Evolutionary conservation across 768 basidiomycete genomes (phyloP).

Genomic region (Crassisporium funariophilum): DNA sequence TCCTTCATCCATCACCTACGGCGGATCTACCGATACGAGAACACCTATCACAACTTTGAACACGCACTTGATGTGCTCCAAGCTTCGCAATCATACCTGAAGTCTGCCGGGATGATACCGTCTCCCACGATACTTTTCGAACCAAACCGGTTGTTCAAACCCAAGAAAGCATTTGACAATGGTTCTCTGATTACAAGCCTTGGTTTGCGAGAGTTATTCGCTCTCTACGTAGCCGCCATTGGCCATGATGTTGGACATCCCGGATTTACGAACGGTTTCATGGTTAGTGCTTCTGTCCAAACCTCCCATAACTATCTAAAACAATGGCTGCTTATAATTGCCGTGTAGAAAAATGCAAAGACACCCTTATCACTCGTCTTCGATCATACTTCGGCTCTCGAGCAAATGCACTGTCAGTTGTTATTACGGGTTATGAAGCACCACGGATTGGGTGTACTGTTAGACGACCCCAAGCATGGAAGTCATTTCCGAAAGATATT

Average conservation of each 20-base stretch:
- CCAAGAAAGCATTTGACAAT: constrained; percentile 36
- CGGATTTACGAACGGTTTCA: constrained; percentile 90
- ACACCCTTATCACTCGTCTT: constrained; percentile 88
- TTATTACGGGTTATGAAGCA: constrained; percentile 78
- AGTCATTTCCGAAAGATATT: constrained; percentile 69
- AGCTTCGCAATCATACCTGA: constrained; percentile 85
- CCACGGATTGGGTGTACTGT: constrained; percentile 70
- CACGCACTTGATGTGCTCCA: constrained; percentile 97
- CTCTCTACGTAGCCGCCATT: constrained; percentile 87
- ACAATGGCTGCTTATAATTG: constrained; percentile 7
- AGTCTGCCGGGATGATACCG: constrained; percentile 79
- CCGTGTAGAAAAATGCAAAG: constrained; percentile 83
- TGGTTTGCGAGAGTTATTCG: constrained; percentile 74
- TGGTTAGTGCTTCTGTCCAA: constrained; percentile 62
- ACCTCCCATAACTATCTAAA: constrained; percentile 3
- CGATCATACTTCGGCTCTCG: constrained; percentile 87
- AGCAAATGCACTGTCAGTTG: constrained; percentile 88
- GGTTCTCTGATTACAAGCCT: constrained; percentile 47
- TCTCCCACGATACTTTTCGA: constrained; percentile 66
- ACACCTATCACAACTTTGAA: constrained; percentile 97
- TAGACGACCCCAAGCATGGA: constrained; percentile 56
- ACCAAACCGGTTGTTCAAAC: constrained; percentile 46
- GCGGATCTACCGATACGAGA: constrained; percentile 86
- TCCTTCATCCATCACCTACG: constrained; percentile 85
- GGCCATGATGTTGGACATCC: constrained; percentile 99